Conservation (phyloP, 2,329 filamentous ascomycete genomes). For the Neonectria magnoliae region DNA sequence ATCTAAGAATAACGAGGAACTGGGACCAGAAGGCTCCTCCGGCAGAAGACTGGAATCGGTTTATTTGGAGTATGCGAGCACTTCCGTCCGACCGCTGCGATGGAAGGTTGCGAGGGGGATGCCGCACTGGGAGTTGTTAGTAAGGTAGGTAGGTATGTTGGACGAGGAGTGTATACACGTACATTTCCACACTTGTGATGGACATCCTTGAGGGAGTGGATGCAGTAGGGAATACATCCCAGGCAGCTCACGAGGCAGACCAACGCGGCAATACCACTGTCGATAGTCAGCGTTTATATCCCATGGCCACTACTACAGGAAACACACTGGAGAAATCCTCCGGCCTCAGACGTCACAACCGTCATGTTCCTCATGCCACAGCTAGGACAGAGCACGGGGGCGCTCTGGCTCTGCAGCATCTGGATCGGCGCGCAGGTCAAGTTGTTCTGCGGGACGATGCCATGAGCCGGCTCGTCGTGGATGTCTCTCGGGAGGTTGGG, state of each 20-base stretch:
- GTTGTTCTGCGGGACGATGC: constrained; percentile 7
- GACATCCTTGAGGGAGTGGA: constrained; percentile 34
- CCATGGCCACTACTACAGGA: accelerated
- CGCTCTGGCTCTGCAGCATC: constrained; percentile 26
- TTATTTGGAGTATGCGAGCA: constrained; percentile 23
- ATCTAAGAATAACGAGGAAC: not conserved
- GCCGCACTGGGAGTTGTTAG: constrained; percentile 28
- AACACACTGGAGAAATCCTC: constrained; percentile 34
- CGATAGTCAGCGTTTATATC: not conserved
- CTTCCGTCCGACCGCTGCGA: constrained; percentile 35
- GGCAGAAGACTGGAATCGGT: not conserved
- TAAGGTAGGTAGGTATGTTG: not conserved
- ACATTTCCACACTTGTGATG: constrained; percentile 37
- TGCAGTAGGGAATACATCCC: constrained; percentile 36
- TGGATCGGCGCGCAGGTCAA: constrained; percentile 25
- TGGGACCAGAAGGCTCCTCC: not conserved
- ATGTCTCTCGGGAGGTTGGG: not conserved
- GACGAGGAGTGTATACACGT: not conserved
- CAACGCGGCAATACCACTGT: constrained; percentile 31
- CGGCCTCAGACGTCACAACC: constrained; percentile 14
- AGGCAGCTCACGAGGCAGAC: constrained; percentile 33
- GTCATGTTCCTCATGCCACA: constrained; percentile 29
- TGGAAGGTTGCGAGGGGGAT: constrained; percentile 35
- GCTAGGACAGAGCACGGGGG: constrained; percentile 31
- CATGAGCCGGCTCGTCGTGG: not conserved